phyloP scores from a whole-genome alignment of 148 eudicot genomes.

The Silene latifolia region DNA sequence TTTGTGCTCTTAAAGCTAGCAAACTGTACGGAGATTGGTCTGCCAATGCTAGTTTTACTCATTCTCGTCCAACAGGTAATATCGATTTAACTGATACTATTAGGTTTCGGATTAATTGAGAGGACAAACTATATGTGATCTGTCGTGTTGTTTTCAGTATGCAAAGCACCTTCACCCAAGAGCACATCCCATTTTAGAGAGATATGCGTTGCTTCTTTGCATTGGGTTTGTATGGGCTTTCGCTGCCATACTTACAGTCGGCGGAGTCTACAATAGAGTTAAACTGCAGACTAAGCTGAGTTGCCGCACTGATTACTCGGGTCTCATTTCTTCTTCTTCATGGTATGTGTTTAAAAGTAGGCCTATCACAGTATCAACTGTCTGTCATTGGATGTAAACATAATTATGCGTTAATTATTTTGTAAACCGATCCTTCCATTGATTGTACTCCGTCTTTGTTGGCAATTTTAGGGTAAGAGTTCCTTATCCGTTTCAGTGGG shows the following conservation, averaged over 20 bases:
- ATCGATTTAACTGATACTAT: slow-evolving; percentile 1
- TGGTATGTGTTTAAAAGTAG: slow-evolving; percentile 42
- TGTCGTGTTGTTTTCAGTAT: slow-evolving; percentile 42
- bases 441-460: background rate
- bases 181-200: slow-evolving; percentile 48
- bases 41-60: slow-evolving; percentile 75
- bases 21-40: slow-evolving; percentile 81
- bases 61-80: slow-evolving; percentile 73
- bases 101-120: background rate
- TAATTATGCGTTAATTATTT: background rate
- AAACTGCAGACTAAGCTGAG: slow-evolving; percentile 44
- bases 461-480: slow-evolving; percentile 59
- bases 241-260: slow-evolving; percentile 87
- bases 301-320: slow-evolving; percentile 71
- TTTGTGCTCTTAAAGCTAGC: slow-evolving; percentile 48
- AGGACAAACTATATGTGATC: background rate
- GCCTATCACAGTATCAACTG: background rate
- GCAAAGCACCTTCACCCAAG: slow-evolving; percentile 47
- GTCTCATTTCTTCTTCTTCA: slow-evolving; percentile 78
- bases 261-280: slow-evolving; percentile 74
- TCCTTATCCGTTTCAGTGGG: slow-evolving; percentile 96
- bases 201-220: slow-evolving; percentile 80
- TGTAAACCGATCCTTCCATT: background rate
- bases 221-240: slow-evolving; percentile 75
- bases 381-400: background rate